Percentiles rank a stretch among this genome's conserved stretches.
Evolutionary conservation across 768 basidiomycete species (phyloP).

Genomic region (Boletus edulis): DNA sequence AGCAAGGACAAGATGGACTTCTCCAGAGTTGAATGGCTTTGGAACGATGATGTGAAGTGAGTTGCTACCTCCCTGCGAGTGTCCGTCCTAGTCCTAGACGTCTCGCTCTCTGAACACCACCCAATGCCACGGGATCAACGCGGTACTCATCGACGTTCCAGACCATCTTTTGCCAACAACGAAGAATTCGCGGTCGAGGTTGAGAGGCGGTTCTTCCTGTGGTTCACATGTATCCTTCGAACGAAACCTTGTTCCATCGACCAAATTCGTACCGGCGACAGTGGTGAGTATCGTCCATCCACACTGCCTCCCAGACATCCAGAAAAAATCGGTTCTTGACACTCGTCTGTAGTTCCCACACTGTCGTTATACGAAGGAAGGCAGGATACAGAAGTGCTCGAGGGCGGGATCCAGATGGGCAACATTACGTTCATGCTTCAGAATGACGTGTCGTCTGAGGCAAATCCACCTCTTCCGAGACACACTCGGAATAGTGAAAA

Average conservation of each 20-base stretch:
- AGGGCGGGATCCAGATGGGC: slow-evolving; percentile 20
- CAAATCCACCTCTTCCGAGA: background rate
- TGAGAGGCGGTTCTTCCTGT: slow-evolving; percentile 17
- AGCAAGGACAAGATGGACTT: background rate
- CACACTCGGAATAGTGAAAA: no score
- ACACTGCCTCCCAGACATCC: no score
- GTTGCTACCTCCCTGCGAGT: background rate
- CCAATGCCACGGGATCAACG: background rate
- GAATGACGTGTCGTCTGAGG: background rate
- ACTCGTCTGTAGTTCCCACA: slow-evolving; percentile 13
- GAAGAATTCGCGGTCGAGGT: slow-evolving; percentile 20
- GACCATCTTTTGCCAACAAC: slow-evolving; percentile 14
- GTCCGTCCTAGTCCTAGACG: no score
- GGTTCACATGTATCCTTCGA: slow-evolving; percentile 26
- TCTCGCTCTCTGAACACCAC: no score
- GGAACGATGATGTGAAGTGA: slow-evolving; percentile 17
- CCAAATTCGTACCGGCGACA: slow-evolving; percentile 18
- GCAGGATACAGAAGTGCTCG: slow-evolving; percentile 4
- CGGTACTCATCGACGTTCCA: slow-evolving; percentile 1
- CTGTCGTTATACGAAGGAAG: slow-evolving; percentile 19
- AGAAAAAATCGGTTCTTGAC: background rate
- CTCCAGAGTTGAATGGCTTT: slow-evolving; percentile 11
- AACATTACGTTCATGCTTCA: slow-evolving; percentile 21
- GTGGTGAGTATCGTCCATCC: slow-evolving; percentile 5
- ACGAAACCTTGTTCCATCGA: slow-evolving; percentile 17